These are phyloP conservation scores for Caryopteris hybrid DNA, from an alignment of 305 asterid species.

Conservation along the genomic window DNA sequence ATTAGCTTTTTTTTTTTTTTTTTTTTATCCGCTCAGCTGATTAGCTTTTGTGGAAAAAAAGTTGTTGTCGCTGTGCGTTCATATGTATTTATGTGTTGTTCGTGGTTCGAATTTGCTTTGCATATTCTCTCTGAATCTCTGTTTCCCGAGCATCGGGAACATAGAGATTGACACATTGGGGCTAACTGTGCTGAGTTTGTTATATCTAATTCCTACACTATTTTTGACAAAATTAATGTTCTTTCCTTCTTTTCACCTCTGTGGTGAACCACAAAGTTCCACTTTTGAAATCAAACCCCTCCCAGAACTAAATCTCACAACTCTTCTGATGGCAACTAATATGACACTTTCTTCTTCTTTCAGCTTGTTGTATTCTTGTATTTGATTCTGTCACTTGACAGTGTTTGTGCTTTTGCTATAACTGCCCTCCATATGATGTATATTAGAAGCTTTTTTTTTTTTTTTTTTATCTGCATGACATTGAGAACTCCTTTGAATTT, in stretches of 20 bases:
- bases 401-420: not conserved
- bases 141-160: not conserved
- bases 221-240: not conserved
- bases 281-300: not conserved
- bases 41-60: slow-evolving; percentile 2
- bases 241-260: not conserved
- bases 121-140: too few species aligned
- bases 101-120: not conserved
- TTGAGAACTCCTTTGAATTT: not conserved
- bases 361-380: not conserved
- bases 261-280: too few species aligned
- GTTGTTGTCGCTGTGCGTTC: too few species aligned
- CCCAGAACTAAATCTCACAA: not conserved
- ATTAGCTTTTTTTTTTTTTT: slow-evolving; percentile 6
- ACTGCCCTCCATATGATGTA: not conserved
- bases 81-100: not conserved
- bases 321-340: not conserved
- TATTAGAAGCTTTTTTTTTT: too few species aligned
- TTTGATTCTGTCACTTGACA: not conserved
- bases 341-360: not conserved
- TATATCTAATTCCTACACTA: not conserved
- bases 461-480: not conserved
- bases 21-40: slow-evolving; percentile 3
- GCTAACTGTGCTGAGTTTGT: not conserved
- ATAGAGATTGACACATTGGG: slow-evolving; percentile 1